Conservation (phyloP, 495 filamentous ascomycete genomes). For the Parachaetomium inaequale region DNA sequence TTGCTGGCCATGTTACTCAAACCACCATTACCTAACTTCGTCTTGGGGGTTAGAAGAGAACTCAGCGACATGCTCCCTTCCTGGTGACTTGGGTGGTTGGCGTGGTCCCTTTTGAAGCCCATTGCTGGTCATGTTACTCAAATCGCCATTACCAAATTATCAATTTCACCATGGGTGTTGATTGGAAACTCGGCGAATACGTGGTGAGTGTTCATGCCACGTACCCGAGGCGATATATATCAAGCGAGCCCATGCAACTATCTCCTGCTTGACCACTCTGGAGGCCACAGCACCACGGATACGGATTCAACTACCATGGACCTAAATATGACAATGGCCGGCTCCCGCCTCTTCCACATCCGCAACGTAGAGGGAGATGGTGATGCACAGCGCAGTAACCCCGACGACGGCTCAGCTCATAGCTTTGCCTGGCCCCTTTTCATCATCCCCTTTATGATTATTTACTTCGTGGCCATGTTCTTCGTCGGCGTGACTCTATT, state of each 20-base stretch:
- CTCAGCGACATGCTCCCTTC: too few relatives aligned
- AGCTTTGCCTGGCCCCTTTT: not conserved
- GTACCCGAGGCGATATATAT: not conserved
- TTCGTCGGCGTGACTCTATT: not conserved
- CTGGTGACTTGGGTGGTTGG: too few relatives aligned
- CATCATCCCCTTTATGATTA: not conserved
- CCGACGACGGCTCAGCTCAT: not conserved
- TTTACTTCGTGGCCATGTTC: not conserved
- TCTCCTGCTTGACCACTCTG: not conserved
- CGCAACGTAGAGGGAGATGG: not conserved
- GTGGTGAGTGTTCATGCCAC: not conserved
- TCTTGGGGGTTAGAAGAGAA: too few relatives aligned
- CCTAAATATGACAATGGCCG: not conserved
- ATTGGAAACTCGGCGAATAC: too few relatives aligned
- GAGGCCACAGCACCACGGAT: not conserved
- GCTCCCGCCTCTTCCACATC: not conserved
- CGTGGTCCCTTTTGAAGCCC: not conserved
- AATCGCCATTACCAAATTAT: not conserved
- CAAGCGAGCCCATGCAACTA: not conserved
- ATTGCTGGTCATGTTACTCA: not conserved
- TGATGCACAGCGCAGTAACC: too few relatives aligned
- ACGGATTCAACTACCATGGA: not conserved
- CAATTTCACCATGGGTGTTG: too few relatives aligned
- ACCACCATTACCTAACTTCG: not conserved
- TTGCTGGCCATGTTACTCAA: not conserved